Base-by-base conservation (phyloP, 1,284 basidiomycete genomes). In the Tilletia walkeri region DNA sequence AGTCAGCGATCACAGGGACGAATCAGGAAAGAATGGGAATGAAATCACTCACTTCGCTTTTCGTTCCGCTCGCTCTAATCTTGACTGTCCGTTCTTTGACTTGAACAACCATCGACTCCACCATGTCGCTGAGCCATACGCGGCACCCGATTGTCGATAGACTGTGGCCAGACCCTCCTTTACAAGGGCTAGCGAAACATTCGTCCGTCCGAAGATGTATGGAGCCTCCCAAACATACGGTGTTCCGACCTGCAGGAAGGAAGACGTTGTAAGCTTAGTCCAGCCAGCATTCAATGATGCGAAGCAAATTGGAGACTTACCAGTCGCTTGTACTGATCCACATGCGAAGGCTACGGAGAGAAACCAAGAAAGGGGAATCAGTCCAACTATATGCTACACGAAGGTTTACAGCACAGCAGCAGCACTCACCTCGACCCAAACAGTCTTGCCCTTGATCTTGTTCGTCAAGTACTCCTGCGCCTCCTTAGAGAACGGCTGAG, bases 241-340 rank as follows among this genome's bases (percentile, higher is more conserved):
- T 18, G 79, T 81, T 4, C 77, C 82, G 12, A 83, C 69, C 67
- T 69, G 45, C 16, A 70, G 34, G 20, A 30, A 30, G 24, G 24
- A 49, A 20, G n/a, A 61, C 24, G 38, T 34, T 10, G 24, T 34
- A 24, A 18, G 30, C n/a, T 34, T 10, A 9, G n/a, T 30, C 30
- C 24, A 30, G 24, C 24, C 24, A 30, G 24, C 1, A 30, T 30
- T 30, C 24, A 1, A 30, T 2, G 1, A 39, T 36, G 36, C 30
- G 36, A 39, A 41, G 3, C 34, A 18, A n/a, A 34, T 3, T 12
- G 34, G 36, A 38, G 3, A 69, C 70, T 65, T 39, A 69, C 81
- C 10, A 83, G 69, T 0, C 82, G 68, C 61, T 78, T 75, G 74
- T 83, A 83, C 71, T 83, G 82, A 59, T 83, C 82, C 18, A 83